These are phyloP conservation scores for Penicillium concentricum DNA, from an alignment of 2,329 filamentous ascomycete genomes.

Conservation along the genomic window DNA sequence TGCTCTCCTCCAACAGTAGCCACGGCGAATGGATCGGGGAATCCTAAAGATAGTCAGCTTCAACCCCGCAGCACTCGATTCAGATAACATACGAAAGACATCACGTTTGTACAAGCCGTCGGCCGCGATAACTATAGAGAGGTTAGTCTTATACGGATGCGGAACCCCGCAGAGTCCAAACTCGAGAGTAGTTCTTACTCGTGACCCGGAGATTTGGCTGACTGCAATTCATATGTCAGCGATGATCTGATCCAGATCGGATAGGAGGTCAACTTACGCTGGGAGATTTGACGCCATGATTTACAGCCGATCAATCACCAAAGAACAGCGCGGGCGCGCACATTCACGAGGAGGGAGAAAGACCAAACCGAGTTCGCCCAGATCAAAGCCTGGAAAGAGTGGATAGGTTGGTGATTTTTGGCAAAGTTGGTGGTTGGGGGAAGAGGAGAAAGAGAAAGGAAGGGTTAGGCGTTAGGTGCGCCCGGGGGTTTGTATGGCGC, in stretches of 20 bases:
- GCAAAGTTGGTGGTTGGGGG: conserved; percentile 15
- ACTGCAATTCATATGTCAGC: conserved; percentile 44
- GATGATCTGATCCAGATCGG: conserved; percentile 7
- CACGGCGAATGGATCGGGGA: conserved; percentile 96
- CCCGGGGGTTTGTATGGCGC: conserved; percentile 17
- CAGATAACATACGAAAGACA: conserved; percentile 84
- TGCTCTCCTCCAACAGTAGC: conserved; percentile 97
- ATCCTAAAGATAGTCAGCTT: conserved; percentile 59
- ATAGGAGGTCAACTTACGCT: conserved; percentile 52
- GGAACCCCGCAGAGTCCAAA: conserved; percentile 24
- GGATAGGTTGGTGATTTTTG: conserved; percentile 9
- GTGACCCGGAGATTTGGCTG: conserved; percentile 89
- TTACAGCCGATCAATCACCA: conserved; percentile 38
- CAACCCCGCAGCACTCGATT: conserved; percentile 7
- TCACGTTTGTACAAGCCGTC: conserved; percentile 98
- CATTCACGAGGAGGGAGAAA: conserved; percentile 31
- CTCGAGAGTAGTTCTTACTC: conserved; percentile 57
- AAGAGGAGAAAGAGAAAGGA: conserved; percentile 17
- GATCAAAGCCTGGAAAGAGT: conserved; percentile 16
- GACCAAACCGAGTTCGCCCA: conserved; percentile 12
- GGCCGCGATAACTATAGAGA: conserved; percentile 83
- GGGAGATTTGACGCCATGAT: conserved; percentile 61
- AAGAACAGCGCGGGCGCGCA: conserved; percentile 32
- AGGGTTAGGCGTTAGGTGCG: conserved; percentile 20
- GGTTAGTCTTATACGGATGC: conserved; percentile 21